Percentiles rank a stretch among this genome's conserved stretches.
Conservation (phyloP, 2,329 filamentous ascomycete genomes). For the Ilyonectria robusta region DNA sequence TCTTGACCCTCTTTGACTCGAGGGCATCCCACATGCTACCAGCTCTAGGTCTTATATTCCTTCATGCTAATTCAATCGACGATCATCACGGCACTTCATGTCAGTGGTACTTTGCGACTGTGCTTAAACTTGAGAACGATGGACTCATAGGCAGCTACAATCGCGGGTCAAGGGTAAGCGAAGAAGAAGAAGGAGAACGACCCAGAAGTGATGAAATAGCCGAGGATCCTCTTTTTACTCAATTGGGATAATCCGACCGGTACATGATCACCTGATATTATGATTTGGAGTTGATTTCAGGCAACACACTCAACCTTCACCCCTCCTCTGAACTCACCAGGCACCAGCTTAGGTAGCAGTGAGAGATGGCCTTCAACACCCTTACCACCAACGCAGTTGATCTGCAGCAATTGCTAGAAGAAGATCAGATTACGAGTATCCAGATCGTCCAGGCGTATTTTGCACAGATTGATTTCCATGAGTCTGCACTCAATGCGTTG, state of each 20-base stretch:
- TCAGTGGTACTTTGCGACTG: conserved; percentile 98
- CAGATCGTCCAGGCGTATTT: conserved; percentile 33
- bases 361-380: conserved; percentile 4
- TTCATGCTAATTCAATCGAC: conserved; percentile 98
- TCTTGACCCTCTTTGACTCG: conserved; percentile 97
- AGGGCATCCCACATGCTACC: conserved; percentile 98
- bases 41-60: conserved; percentile 93
- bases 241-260: too few species aligned
- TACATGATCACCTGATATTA: too few species aligned
- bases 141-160: too few species aligned
- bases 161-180: neutral
- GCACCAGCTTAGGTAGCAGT: too few species aligned
- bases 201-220: conserved; percentile 61
- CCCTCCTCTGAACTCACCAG: too few species aligned
- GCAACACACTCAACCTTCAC: too few species aligned
- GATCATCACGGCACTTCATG: conserved; percentile 99
- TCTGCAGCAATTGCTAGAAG: conserved; percentile 7
- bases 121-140: conserved; percentile 83
- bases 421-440: conserved; percentile 24
- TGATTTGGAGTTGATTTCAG: too few species aligned
- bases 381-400: conserved; percentile 17
- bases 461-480: conserved; percentile 24
- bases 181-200: conserved; percentile 81
- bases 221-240: too few species aligned
- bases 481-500: conserved; percentile 34